Evolutionary conservation across 2,329 filamentous ascomycete genomes (phyloP).

Genomic region (Paracoccidioides brasiliensis): DNA sequence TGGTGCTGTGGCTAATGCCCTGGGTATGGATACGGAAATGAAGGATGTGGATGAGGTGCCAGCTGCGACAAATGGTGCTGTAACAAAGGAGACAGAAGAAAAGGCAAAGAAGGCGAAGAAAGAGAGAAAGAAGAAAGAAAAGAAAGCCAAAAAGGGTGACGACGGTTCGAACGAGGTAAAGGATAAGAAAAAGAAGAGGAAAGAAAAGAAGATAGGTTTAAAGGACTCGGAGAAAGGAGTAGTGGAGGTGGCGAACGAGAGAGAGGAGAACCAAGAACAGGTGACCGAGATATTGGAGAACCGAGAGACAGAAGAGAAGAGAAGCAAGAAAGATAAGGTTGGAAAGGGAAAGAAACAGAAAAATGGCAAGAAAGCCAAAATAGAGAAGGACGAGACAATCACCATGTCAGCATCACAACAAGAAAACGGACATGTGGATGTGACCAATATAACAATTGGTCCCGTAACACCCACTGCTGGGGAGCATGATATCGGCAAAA

Average conservation of each 20-base stretch:
- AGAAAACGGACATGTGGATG: conserved; percentile 16
- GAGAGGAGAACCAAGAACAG: conserved; percentile 5
- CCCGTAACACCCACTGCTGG: conserved; percentile 8
- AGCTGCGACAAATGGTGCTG: neutral
- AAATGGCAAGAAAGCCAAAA: conserved; percentile 13
- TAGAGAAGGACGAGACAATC: conserved; percentile 9
- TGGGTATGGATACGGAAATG: conserved; percentile 15
- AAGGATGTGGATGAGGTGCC: conserved; percentile 9
- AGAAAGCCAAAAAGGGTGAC: conserved; percentile 6
- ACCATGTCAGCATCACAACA: conserved; percentile 22
- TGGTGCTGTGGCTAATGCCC: neutral
- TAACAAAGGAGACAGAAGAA: conserved; percentile 7
- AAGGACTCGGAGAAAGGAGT: conserved; percentile 8
- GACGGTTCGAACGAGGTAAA: conserved; percentile 8
- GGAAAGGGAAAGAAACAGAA: conserved; percentile 6
- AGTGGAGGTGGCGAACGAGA: conserved; percentile 4
- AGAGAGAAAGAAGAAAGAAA: conserved; percentile 2
- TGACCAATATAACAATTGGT: conserved; percentile 10
- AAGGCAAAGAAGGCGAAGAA: conserved; percentile 12
- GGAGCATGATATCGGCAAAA: conserved; percentile 4
- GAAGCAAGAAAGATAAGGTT: conserved; percentile 7
- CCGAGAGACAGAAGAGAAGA: neutral
- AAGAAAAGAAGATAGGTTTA: conserved; percentile 8
- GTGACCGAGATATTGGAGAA: neutral
- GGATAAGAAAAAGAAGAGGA: conserved; percentile 4